phyloP scores from a whole-genome alignment of 768 basidiomycete species.

The Psilocybe cubensis region DNA sequence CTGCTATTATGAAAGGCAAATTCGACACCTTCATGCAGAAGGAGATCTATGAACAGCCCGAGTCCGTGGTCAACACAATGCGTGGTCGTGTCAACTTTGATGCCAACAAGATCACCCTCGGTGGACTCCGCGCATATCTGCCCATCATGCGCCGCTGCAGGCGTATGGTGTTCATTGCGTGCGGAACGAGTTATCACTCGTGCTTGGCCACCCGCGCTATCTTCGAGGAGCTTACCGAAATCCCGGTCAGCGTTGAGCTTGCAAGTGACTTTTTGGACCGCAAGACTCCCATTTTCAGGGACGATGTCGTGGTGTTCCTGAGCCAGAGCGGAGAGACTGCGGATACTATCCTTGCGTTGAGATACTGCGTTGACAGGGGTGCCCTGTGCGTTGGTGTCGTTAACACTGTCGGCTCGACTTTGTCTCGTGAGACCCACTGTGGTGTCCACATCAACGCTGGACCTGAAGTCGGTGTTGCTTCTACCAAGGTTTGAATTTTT shows the following conservation, averaged over 20 bases:
- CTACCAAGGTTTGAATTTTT: conserved; percentile 75
- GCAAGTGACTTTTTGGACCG: conserved; percentile 98
- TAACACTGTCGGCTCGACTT: conserved; percentile 97
- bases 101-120: conserved; percentile 86
- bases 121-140: conserved; percentile 93
- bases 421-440: conserved; percentile 97
- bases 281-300: conserved; percentile 99
- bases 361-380: conserved; percentile 96
- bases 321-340: conserved; percentile 99
- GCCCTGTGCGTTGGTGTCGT: conserved; percentile 97
- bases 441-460: conserved; percentile 99
- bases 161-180: conserved; percentile 96
- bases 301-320: conserved; percentile 95
- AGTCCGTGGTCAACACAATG: conserved; percentile 99
- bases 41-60: conserved; percentile 99
- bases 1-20: conserved; percentile 99
- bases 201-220: conserved; percentile 95
- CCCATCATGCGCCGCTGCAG: conserved; percentile 94
- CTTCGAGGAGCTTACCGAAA: conserved; percentile 98
- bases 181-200: conserved; percentile 98
- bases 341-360: conserved; percentile 94
- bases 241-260: conserved; percentile 95
- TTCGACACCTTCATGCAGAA: conserved; percentile 99
- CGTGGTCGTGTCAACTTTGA: conserved; percentile 99
- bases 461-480: conserved; percentile 98